Conservation (phyloP, 805 yeast species). For the Scheffersomyces spartinae region DNA sequence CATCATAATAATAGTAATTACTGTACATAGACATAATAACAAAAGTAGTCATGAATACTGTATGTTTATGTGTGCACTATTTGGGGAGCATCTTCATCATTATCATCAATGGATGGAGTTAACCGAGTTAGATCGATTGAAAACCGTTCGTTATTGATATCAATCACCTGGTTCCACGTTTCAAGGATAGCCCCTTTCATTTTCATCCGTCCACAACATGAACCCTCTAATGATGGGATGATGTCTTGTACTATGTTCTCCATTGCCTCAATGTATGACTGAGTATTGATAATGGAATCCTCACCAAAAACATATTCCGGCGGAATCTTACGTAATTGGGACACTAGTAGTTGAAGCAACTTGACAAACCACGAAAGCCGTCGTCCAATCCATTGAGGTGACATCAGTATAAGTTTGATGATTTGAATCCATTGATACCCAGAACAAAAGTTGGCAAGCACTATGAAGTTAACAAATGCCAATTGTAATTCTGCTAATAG, state of each 20-base stretch:
- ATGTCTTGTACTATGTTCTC: conserved; percentile 10
- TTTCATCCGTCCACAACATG: conserved; percentile 13
- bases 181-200: conserved; percentile 7
- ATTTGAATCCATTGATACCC: conserved; percentile 20
- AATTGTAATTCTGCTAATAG: conserved; percentile 17
- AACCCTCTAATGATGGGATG: too few relatives aligned
- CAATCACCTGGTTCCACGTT: conserved; percentile 9
- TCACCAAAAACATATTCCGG: conserved; percentile 13
- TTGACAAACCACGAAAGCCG: conserved; percentile 7
- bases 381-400: conserved; percentile 5
- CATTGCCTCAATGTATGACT: conserved; percentile 8
- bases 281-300: conserved; percentile 9
- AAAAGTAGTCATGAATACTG: too few relatives aligned
- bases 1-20: too few relatives aligned
- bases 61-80: too few relatives aligned
- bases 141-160: conserved; percentile 3
- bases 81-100: too few relatives aligned
- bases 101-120: too few relatives aligned
- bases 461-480: conserved; percentile 13
- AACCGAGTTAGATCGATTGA: too few relatives aligned
- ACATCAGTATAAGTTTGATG: conserved; percentile 13
- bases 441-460: conserved; percentile 19
- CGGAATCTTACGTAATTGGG: conserved; percentile 14
- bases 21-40: too few relatives aligned
- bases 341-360: conserved; percentile 7